phyloP scores from a whole-genome alignment of 1,139 yeast species.

The Meyerozyma carpophila region DNA sequence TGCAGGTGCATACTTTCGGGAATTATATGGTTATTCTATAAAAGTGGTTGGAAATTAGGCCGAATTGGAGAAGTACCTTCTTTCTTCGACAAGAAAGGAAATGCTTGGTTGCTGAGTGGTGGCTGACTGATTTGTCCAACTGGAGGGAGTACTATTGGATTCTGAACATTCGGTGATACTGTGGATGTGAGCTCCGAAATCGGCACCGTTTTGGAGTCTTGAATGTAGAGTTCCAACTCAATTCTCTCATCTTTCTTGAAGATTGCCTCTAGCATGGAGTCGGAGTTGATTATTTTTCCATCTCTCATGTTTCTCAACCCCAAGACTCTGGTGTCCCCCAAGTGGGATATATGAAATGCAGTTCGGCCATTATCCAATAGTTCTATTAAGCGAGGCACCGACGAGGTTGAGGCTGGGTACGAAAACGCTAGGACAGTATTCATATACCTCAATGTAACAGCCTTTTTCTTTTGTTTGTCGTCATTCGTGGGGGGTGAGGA shows the following conservation, averaged over 20 bases:
- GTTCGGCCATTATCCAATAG: constrained; percentile 63
- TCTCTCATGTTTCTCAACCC: constrained; percentile 10
- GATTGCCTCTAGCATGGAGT: constrained; percentile 31
- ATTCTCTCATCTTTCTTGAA: constrained; percentile 24
- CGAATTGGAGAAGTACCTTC: constrained; percentile 19
- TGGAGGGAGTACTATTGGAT: constrained; percentile 27
- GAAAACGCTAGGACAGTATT: constrained; percentile 47
- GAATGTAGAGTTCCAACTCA: constrained; percentile 33
- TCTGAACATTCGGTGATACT: constrained; percentile 18
- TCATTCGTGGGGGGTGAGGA: background rate
- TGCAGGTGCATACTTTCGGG: background rate
- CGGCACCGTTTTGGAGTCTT: constrained; percentile 27
- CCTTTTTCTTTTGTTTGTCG: constrained; percentile 8
- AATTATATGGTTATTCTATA: constrained; percentile 9
- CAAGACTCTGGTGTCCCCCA: constrained; percentile 5
- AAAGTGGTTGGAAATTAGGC: constrained; percentile 35
- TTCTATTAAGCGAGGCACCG: constrained; percentile 68
- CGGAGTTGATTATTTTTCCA: constrained; percentile 24
- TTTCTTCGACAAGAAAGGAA: constrained; percentile 20
- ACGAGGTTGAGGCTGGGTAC: constrained; percentile 52
- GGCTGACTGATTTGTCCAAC: constrained; percentile 9
- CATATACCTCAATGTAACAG: constrained; percentile 36
- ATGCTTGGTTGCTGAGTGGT: constrained; percentile 4
- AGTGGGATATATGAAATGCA: constrained; percentile 39
- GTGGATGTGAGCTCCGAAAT: constrained; percentile 32